Evolutionary conservation across 352 stramenopile species (phyloP).

Genomic region (Globisporangium cylindrosporum): DNA sequence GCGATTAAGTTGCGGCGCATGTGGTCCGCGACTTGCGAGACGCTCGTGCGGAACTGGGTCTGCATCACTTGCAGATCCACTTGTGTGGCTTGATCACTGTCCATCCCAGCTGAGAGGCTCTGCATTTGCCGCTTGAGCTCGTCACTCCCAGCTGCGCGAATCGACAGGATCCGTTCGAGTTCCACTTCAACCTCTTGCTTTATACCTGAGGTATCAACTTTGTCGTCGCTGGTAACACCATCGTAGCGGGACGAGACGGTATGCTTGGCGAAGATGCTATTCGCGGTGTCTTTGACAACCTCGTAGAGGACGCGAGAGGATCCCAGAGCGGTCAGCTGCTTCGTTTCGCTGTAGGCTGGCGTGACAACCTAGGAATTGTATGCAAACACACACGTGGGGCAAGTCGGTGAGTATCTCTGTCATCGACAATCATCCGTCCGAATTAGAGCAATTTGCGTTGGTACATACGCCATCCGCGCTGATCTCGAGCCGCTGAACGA

Average conservation of each 20-base stretch:
- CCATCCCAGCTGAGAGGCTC: slow-evolving; percentile 21
- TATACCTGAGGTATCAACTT: slow-evolving; percentile 10
- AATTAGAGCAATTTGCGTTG: background rate
- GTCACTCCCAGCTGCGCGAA: slow-evolving; percentile 24
- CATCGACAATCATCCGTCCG: no score
- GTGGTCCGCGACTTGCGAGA: slow-evolving; percentile 6
- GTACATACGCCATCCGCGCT: background rate
- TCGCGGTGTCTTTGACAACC: slow-evolving; percentile 20
- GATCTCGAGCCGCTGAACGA: slow-evolving; percentile 7
- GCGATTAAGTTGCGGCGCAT: slow-evolving; percentile 2
- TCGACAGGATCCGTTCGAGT: slow-evolving; percentile 23
- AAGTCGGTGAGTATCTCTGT: background rate
- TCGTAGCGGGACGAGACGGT: no score
- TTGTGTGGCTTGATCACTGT: slow-evolving; percentile 4
- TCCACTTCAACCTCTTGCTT: slow-evolving; percentile 15
- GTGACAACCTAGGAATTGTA: slow-evolving; percentile 20
- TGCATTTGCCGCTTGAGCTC: slow-evolving; percentile 22
- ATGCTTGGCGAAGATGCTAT: slow-evolving; percentile 4
- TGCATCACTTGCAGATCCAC: slow-evolving; percentile 26
- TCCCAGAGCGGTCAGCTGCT: background rate
- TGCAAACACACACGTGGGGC: background rate
- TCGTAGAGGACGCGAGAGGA: slow-evolving; percentile 22
- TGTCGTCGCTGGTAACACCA: background rate
- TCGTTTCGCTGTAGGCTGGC: slow-evolving; percentile 8
- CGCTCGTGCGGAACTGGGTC: slow-evolving; percentile 12